phyloP scores from a whole-genome alignment of 352 stramenopile genomes.

The Hyaloperonospora arabidopsidis region DNA sequence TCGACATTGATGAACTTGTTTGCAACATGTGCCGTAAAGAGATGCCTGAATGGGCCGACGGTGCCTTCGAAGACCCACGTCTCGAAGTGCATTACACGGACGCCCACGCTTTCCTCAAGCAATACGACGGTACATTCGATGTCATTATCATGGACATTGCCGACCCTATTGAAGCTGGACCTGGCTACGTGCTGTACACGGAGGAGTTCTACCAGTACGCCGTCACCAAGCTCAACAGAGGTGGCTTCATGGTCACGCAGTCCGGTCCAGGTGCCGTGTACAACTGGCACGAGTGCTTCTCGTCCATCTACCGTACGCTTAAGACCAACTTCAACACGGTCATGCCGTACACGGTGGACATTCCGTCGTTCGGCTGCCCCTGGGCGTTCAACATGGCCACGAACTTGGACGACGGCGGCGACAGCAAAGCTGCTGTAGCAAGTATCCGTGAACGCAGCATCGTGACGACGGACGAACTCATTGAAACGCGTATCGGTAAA shows the following conservation, averaged over 20 bases:
- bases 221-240: slow-evolving; percentile 71
- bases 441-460: slow-evolving; percentile 50
- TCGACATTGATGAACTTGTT: slow-evolving; percentile 92
- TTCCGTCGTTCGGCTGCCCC: slow-evolving; percentile 90
- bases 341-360: slow-evolving; percentile 87
- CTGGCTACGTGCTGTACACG: slow-evolving; percentile 83
- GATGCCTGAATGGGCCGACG: slow-evolving; percentile 89
- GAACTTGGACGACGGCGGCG: slow-evolving; percentile 48
- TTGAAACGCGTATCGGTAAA: slow-evolving; percentile 50
- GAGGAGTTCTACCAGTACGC: slow-evolving; percentile 91
- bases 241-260: slow-evolving; percentile 90
- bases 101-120: slow-evolving; percentile 84
- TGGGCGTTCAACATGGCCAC: slow-evolving; percentile 92
- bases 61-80: slow-evolving; percentile 84
- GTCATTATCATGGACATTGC: slow-evolving; percentile 96
- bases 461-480: slow-evolving; percentile 55
- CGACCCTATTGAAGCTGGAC: slow-evolving; percentile 90
- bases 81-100: slow-evolving; percentile 89
- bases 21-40: slow-evolving; percentile 90
- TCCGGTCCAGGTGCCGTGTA: slow-evolving; percentile 84
- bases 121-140: slow-evolving; percentile 82
- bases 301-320: slow-evolving; percentile 90
- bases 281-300: slow-evolving; percentile 90
- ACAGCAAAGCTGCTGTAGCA: too few relatives aligned
- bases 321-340: slow-evolving; percentile 87